Conservation (phyloP, 805 yeast species). For the Yarrowia osloensis region DNA sequence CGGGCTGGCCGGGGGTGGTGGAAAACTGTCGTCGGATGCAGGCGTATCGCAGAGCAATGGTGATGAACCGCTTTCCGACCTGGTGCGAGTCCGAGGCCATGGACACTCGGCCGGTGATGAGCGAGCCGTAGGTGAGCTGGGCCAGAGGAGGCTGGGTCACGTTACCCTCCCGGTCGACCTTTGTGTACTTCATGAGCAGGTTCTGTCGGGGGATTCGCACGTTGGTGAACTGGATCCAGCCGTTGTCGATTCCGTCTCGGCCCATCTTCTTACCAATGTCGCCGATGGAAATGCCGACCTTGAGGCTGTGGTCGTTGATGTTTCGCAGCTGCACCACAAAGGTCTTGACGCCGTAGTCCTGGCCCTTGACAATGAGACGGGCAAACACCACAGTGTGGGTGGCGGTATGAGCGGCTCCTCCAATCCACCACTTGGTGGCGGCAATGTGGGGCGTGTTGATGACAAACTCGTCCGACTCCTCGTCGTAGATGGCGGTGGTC, state of each 20-base stretch:
- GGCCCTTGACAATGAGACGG: slow-evolving; percentile 73
- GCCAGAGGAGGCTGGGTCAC: slow-evolving; percentile 82
- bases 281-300: slow-evolving; percentile 82
- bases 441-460: slow-evolving; percentile 87
- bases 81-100: slow-evolving; percentile 88
- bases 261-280: slow-evolving; percentile 97
- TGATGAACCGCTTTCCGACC: slow-evolving; percentile 72
- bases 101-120: slow-evolving; percentile 83
- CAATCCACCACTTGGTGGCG: slow-evolving; percentile 99
- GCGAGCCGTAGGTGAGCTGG: slow-evolving; percentile 84
- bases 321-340: slow-evolving; percentile 91
- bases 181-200: slow-evolving; percentile 79
- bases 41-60: slow-evolving; percentile 87
- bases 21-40: slow-evolving; percentile 87
- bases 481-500: slow-evolving; percentile 84
- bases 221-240: slow-evolving; percentile 89
- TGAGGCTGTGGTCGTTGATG: slow-evolving; percentile 59
- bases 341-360: slow-evolving; percentile 90
- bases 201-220: slow-evolving; percentile 82
- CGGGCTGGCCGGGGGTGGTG: slow-evolving; percentile 50
- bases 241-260: slow-evolving; percentile 92
- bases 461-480: slow-evolving; percentile 61
- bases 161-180: slow-evolving; percentile 67
- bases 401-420: slow-evolving; percentile 95
- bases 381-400: slow-evolving; percentile 87